Conservation (phyloP, 345 rosid genomes). For the Murraya paniculata region DNA sequence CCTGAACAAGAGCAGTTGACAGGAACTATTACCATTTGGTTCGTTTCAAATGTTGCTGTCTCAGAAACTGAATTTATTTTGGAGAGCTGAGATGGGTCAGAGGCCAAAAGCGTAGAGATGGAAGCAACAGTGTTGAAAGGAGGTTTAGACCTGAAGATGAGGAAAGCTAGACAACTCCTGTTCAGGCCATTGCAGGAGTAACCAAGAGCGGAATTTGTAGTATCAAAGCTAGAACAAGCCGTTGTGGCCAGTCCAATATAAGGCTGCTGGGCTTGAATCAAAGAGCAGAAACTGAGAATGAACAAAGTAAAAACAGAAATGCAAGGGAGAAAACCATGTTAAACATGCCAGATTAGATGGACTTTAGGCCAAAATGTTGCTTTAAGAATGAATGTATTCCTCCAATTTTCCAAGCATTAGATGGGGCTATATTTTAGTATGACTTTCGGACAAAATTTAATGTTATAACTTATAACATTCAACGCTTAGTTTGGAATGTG, state of each 20-base stretch:
- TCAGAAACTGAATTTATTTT: constrained; percentile 44
- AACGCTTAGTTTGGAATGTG: not conserved
- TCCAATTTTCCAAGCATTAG: not conserved
- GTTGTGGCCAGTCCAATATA: constrained; percentile 47
- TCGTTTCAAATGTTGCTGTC: constrained; percentile 30
- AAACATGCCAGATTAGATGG: not conserved
- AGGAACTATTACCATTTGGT: constrained; percentile 58
- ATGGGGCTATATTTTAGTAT: not conserved
- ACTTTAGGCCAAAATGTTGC: not conserved
- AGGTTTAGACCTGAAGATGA: constrained; percentile 58
- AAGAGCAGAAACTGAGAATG: constrained; percentile 21
- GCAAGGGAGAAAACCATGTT: constrained; percentile 24
- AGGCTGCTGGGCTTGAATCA: constrained; percentile 61
- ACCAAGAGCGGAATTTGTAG: constrained; percentile 54
- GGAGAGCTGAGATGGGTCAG: constrained; percentile 44
- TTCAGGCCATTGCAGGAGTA: constrained; percentile 70
- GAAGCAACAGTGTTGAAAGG: constrained; percentile 46
- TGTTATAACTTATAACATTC: not conserved
- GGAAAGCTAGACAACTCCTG: constrained; percentile 57
- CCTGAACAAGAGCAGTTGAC: constrained; percentile 71
- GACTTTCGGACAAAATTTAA: not conserved
- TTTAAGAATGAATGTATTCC: not conserved
- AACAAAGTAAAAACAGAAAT: constrained; percentile 14
- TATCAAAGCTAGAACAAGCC: constrained; percentile 31
- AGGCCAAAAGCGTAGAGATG: constrained; percentile 49